phyloP scores from a whole-genome alignment of 768 basidiomycete genomes.

The Daedalea quercina region DNA sequence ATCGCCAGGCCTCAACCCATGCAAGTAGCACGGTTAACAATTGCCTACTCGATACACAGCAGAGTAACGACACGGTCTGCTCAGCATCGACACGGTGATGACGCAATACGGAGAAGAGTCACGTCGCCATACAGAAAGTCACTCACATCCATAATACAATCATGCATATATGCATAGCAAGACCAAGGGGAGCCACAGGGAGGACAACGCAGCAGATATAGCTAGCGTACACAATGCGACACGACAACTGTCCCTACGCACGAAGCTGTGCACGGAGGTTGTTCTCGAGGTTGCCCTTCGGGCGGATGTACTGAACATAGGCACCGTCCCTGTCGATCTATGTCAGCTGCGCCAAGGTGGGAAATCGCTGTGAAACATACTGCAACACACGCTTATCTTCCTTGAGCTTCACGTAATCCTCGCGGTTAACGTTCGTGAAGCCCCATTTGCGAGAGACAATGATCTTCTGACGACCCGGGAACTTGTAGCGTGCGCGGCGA shows the following conservation, averaged over 20 bases:
- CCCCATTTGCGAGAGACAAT: slow-evolving; percentile 98
- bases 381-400: slow-evolving; percentile 84
- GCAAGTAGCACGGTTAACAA: too few species aligned
- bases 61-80: too few species aligned
- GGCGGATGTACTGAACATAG: slow-evolving; percentile 90
- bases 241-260: slow-evolving; percentile 37
- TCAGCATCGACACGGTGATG: too few species aligned
- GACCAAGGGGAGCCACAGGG: slow-evolving; percentile 12
- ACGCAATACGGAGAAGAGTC: too few species aligned
- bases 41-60: too few species aligned
- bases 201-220: slow-evolving; percentile 16
- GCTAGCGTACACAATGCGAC: slow-evolving; percentile 13
- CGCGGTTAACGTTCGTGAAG: slow-evolving; percentile 91
- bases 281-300: slow-evolving; percentile 77
- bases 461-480: slow-evolving; percentile 98
- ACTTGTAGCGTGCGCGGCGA: slow-evolving; percentile 98
- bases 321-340: slow-evolving; percentile 75
- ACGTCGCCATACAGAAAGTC: too few species aligned
- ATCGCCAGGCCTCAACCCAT: too few species aligned
- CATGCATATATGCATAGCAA: slow-evolving; percentile 9
- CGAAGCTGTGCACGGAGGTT: slow-evolving; percentile 82
- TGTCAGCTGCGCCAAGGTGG: slow-evolving; percentile 6
- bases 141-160: slow-evolving; percentile 2
- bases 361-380: slow-evolving; percentile 39
- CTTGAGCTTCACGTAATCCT: slow-evolving; percentile 85